These are phyloP conservation scores for barley (Hordeum vulgare) DNA, from an alignment of 176 grass and related monocot genomes.

Conservation along the genomic window DNA sequence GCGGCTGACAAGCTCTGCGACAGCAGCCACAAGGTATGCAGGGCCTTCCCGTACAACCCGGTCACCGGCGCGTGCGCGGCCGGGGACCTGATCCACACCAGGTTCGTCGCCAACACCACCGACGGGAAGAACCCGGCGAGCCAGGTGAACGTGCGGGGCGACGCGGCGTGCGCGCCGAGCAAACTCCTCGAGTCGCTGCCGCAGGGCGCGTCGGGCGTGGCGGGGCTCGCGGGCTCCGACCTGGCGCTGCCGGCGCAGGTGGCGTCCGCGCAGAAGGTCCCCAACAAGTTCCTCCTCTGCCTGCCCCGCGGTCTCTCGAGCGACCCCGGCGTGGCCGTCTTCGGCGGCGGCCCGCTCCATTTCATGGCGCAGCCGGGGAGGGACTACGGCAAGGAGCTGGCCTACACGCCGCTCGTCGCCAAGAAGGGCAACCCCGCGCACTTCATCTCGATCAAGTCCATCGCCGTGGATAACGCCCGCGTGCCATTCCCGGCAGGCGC, in stretches of 20 bases:
- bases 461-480: neutral
- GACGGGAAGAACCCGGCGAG: constrained; percentile 32
- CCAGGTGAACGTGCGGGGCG: neutral
- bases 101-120: constrained; percentile 35
- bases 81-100: constrained; percentile 8
- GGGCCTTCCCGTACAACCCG: constrained; percentile 23
- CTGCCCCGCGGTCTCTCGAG: constrained; percentile 12
- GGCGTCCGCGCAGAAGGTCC: neutral
- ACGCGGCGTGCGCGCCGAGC: constrained; percentile 15
- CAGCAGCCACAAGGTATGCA: neutral
- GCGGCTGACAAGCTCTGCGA: neutral
- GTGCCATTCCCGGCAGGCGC: neutral
- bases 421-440: constrained; percentile 6
- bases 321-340: neutral
- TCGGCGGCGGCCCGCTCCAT: neutral
- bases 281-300: constrained; percentile 26
- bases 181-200: constrained; percentile 26
- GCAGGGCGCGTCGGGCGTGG: constrained; percentile 10
- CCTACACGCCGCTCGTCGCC: neutral
- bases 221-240: constrained; percentile 20
- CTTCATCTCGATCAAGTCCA: neutral
- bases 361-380: neutral
- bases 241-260: constrained; percentile 41
- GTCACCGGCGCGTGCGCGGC: constrained; percentile 24
- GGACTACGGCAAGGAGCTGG: neutral